Conservation (phyloP, 305 asterid species). For the Fraxinus latifolia region DNA sequence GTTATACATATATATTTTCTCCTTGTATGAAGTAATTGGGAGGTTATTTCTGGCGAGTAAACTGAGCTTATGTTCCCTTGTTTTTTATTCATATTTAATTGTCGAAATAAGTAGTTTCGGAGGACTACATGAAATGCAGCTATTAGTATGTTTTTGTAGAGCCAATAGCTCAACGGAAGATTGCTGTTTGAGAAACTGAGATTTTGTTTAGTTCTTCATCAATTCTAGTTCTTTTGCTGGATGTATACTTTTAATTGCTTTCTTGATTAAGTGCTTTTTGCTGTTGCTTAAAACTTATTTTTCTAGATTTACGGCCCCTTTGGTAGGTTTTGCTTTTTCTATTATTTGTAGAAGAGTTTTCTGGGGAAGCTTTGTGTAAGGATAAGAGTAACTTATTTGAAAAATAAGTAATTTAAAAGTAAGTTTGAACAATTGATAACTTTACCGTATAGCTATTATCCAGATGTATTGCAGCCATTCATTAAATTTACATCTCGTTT, state of each 20-base stretch:
- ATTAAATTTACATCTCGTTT: background rate
- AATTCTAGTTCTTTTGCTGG: background rate
- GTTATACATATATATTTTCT: conserved; percentile 20
- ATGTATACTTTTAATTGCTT: background rate
- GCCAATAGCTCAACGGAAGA: background rate
- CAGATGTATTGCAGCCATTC: background rate
- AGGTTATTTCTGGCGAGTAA: conserved; percentile 21
- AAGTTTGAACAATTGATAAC: background rate
- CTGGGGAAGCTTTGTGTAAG: background rate
- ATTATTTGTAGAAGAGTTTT: background rate
- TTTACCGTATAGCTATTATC: background rate
- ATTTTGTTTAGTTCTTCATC: conserved; percentile 16
- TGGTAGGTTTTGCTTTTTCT: background rate
- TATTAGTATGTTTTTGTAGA: conserved; percentile 23
- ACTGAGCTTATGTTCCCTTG: conserved; percentile 18
- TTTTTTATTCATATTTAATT: conserved; percentile 15
- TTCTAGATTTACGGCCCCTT: background rate
- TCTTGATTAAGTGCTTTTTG: background rate
- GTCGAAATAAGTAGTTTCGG: conserved; percentile 25
- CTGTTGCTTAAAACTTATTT: background rate
- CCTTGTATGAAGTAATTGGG: conserved; percentile 20
- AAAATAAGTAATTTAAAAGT: background rate
- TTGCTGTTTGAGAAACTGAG: conserved; percentile 11
- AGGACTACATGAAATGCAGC: conserved; percentile 8
- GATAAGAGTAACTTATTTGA: background rate